Conservation (phyloP, 305 asterid genomes). For the Rubia peregrina region DNA sequence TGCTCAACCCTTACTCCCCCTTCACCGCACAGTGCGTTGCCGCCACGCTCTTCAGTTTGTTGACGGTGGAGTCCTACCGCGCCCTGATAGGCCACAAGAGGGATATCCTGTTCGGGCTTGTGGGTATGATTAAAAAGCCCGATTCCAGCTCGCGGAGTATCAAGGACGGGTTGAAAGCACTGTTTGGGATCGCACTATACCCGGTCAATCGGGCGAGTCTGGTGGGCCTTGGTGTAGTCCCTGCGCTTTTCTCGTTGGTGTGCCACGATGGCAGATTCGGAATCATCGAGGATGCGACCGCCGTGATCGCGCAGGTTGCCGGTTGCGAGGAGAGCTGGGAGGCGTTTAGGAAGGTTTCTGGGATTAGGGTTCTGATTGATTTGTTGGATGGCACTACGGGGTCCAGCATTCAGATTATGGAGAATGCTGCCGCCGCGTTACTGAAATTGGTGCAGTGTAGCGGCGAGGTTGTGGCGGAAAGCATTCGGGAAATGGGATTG, state of each 20-base stretch:
- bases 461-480: conserved; percentile 42
- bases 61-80: conserved; percentile 54
- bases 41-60: conserved; percentile 63
- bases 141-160: conserved; percentile 59
- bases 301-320: conserved; percentile 84
- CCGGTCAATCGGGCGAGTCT: conserved; percentile 62
- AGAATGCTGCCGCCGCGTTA: conserved; percentile 64
- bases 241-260: conserved; percentile 58
- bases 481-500: conserved; percentile 43
- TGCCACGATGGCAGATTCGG: conserved; percentile 66
- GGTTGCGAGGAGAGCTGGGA: conserved; percentile 90
- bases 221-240: conserved; percentile 75
- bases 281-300: conserved; percentile 79
- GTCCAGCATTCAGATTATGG: conserved; percentile 67
- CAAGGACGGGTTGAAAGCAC: conserved; percentile 71
- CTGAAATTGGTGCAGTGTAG: conserved; percentile 72
- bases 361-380: conserved; percentile 70
- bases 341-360: conserved; percentile 55
- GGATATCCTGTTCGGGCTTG: conserved; percentile 72
- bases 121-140: conserved; percentile 46
- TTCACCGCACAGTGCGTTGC: conserved; percentile 75
- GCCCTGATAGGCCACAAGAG: conserved; percentile 79
- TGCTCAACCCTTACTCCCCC: conserved; percentile 67
- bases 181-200: conserved; percentile 62
- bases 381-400: conserved; percentile 72